Evolutionary conservation across 2,329 filamentous ascomycete genomes (phyloP), one percentile per base, ranked within the genome.

Genomic region (Trichoderma koningii): DNA sequence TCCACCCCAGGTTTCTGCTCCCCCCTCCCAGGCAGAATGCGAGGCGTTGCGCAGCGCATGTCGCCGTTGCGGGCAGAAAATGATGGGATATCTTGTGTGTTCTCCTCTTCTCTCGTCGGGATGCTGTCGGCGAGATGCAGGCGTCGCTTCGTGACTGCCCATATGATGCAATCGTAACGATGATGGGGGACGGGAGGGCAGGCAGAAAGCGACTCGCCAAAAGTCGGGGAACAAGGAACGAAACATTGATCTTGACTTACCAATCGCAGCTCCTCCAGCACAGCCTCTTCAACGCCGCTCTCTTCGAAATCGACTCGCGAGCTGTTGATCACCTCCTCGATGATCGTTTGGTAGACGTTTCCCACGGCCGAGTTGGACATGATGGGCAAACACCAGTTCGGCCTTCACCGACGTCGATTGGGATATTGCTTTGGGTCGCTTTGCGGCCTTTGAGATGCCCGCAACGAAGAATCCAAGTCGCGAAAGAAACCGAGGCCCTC

Each of bases 221-320:
- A 45, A 38, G 55, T 50, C 41, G 19, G 45, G 57, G 12, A 23
- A 23, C 14, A n/a, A 17, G 7, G 28, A 30, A 30, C 28, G 7
- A 15, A 41, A n/a, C 19, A 7, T 6, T 38, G 30, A 17, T 3
- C 3, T 26, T 42, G 14, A 63, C 91, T 85, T 83, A 98, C 94
- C 87, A 89, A 85, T 78, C 89, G 89, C 83, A 99, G 82, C 77
- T 97, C 92, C 70, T 94, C 87, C 73, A 99, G 81, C 59, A 94
- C 94, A 71, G 86, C 83, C 76, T 94, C 90, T 72, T 96, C 92
- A 69, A 98, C 90, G 72, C 95, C 95, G 71, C 90, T 92, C 80
- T 99, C 95, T 78, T 99, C 95, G 76, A 99, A 98, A 79, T 98
- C 95, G 74, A 94, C 91, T 74, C 91, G 87, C 74, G 94, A 97